Evolutionary conservation across 805 yeast genomes (phyloP), one percentile per base, ranked within the genome.

Genomic region (Yamadazyma takamatsuzukensis): DNA sequence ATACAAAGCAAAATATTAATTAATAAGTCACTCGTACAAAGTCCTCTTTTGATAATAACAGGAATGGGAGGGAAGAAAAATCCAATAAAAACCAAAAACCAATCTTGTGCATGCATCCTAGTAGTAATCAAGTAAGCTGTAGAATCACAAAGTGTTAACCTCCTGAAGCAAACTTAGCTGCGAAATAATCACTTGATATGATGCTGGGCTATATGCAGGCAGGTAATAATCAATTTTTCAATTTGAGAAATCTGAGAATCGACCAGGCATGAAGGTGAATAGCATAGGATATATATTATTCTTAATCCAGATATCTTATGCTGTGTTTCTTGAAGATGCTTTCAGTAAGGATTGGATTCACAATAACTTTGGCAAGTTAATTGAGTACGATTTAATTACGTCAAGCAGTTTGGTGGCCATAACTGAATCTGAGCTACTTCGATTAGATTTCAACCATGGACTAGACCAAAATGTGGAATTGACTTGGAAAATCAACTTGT

Each of bases 21-120:
- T 35, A 78, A 54, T 44, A 62, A 65, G 50, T 85, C 95, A 6
- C 79, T 76, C 2, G 89, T 78, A 41, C 81, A 78, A 33, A 82
- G 37, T 3, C 95, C 95, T 34, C 82, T 68, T 51, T 83, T 81
- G 41, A 83, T 60, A 48, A 77, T 68, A 13, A 85, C 95, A 1
- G 95, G 87, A 33, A 85, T 53, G 1, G 94, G 94, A 1, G 95
- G 95, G 47, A 81, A 23, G 46, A 85, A 54, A 30, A 84, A 71
- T 2, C 93, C 84, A 30, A 85, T 47, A 7, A 85, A 60, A 12
- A 80, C 83, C 27, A 85, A 68, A 12, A 83, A 53, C 55, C 83
- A 77, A 52, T 84, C 94, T 39, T 54, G 56, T 19, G 66, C 54
- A 32, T 61, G 67, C 69, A 62, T 63, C 29, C 13, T 31, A 17